Evolutionary conservation across 2,329 filamentous ascomycete genomes (phyloP).

Genomic region (Aspergillus alliaceus): DNA sequence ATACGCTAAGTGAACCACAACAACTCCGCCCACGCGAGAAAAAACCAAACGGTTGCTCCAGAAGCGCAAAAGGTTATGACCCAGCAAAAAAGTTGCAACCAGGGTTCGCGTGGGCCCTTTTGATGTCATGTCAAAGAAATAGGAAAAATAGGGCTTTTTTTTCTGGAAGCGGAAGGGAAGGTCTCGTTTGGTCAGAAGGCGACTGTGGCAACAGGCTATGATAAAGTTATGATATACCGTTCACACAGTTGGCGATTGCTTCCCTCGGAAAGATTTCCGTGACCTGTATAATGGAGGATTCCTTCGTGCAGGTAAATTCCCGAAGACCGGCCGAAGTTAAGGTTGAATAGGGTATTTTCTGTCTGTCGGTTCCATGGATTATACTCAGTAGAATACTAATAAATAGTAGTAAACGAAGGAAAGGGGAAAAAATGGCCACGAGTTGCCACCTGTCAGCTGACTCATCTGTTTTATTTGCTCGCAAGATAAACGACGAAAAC

Average conservation of each 20-base stretch:
- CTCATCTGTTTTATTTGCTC: too few species aligned
- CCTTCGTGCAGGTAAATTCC: too few species aligned
- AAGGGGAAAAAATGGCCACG: background rate
- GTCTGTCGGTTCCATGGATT: too few species aligned
- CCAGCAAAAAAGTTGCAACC: background rate
- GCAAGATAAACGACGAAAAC: too few species aligned
- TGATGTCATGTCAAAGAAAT: background rate
- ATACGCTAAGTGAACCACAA: background rate
- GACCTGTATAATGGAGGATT: too few species aligned
- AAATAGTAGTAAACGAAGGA: too few species aligned
- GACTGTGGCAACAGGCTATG: background rate
- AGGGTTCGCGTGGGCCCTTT: background rate
- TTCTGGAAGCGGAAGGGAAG: background rate
- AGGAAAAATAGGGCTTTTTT: too few species aligned
- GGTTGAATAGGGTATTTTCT: too few species aligned
- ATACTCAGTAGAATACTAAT: too few species aligned
- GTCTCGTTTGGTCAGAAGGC: background rate
- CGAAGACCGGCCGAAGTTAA: too few species aligned
- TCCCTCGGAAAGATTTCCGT: background rate
- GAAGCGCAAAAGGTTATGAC: background rate
- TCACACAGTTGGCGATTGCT: background rate
- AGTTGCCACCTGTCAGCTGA: background rate
- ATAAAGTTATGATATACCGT: background rate
- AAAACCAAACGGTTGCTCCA: background rate
- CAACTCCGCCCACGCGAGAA: background rate